Percentiles rank a stretch among this genome's conserved stretches.
Evolutionary conservation across 2,329 filamentous ascomycete species (phyloP).

Genomic region (Microcyclospora tardicrescens): DNA sequence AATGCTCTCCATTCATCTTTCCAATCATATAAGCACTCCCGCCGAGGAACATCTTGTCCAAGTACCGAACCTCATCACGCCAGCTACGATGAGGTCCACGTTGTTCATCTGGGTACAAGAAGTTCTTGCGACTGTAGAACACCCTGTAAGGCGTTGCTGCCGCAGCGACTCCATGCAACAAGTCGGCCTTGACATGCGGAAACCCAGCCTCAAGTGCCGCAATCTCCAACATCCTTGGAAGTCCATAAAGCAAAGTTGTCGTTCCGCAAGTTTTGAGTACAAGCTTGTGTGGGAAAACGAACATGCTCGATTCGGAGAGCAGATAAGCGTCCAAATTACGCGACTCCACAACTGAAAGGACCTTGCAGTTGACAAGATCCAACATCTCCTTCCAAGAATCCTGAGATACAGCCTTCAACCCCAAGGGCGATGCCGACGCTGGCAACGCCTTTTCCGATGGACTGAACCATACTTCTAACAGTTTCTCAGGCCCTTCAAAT

Average conservation of each 20-base stretch:
- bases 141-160: constrained; percentile 86
- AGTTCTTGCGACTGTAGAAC: constrained; percentile 99
- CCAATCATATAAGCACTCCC: constrained; percentile 99
- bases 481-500: constrained; percentile 96
- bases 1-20: constrained; percentile 99
- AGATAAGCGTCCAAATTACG: constrained; percentile 94
- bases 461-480: constrained; percentile 96
- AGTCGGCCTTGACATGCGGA: constrained; percentile 58
- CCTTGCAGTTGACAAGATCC: constrained; percentile 96
- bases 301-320: constrained; percentile 98
- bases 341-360: constrained; percentile 84
- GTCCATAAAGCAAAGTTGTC: constrained; percentile 78
- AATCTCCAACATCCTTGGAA: constrained; percentile 85
- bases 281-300: constrained; percentile 98
- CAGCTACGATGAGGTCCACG: constrained; percentile 91
- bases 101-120: constrained; percentile 88
- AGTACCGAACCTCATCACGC: constrained; percentile 85
- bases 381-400: constrained; percentile 94
- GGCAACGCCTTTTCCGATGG: constrained; percentile 63
- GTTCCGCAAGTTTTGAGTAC: constrained; percentile 98
- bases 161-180: constrained; percentile 53
- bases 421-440: constrained; percentile 54
- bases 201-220: constrained; percentile 83
- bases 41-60: constrained; percentile 81
- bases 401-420: constrained; percentile 71